phyloP scores from a whole-genome alignment of 2,329 filamentous ascomycete species.

The Chaetomium sp. region DNA sequence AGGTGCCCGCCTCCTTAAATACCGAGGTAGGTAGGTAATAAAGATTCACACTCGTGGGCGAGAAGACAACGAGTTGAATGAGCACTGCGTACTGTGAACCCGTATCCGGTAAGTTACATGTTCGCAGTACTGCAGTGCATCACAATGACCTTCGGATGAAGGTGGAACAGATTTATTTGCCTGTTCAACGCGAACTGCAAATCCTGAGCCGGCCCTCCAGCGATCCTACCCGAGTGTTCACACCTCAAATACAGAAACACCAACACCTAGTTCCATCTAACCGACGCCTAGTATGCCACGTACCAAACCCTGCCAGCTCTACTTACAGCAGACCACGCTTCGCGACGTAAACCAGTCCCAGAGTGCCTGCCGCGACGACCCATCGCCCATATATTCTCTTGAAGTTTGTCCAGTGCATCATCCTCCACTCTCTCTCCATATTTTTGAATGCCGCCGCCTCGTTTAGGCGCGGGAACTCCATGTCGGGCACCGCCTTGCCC shows the following conservation, averaged over 20 bases:
- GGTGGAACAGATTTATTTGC: too few relatives aligned
- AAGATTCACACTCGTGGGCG: too few relatives aligned
- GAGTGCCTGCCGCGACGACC: not conserved
- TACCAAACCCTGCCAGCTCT: not conserved
- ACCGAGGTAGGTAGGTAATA: too few relatives aligned
- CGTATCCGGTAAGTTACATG: too few relatives aligned
- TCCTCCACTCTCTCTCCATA: not conserved
- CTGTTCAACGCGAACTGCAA: too few relatives aligned
- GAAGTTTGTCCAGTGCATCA: not conserved
- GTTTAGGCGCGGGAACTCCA: constrained; percentile 42
- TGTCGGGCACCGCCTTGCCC: constrained; percentile 40
- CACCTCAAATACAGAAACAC: not conserved
- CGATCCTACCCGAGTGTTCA: too few relatives aligned
- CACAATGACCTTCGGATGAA: too few relatives aligned
- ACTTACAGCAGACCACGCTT: not conserved
- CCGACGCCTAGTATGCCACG: not conserved
- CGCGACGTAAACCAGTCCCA: not conserved
- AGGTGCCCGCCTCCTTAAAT: too few relatives aligned
- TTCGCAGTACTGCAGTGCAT: too few relatives aligned
- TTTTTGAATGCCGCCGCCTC: constrained; percentile 13
- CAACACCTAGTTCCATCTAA: not conserved
- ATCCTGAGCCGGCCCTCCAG: too few relatives aligned
- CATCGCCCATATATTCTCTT: not conserved
- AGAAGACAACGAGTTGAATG: too few relatives aligned
- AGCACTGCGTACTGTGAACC: too few relatives aligned